Conservation (phyloP, 441 rosid species). For the Breynia disticha region DNA sequence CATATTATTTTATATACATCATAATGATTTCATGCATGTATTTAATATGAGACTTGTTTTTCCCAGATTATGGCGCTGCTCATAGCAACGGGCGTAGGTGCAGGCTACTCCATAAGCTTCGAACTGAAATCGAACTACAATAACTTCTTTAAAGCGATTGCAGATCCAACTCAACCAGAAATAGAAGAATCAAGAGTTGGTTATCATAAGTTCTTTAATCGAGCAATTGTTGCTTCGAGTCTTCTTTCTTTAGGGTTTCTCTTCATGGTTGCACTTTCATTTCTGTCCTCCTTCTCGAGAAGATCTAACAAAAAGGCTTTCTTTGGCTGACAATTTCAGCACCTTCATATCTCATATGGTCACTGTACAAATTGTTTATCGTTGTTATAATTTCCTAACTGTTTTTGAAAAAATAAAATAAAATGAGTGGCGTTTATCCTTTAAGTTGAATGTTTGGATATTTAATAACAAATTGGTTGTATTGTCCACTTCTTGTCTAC, state of each 20-base stretch:
- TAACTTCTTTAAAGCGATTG: constrained; percentile 5
- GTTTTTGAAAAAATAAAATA: no score
- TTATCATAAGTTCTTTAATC: constrained; percentile 12
- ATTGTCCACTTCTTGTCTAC: no score
- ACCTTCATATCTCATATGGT: no score
- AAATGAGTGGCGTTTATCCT: no score
- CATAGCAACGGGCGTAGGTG: constrained; percentile 23
- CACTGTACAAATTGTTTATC: no score
- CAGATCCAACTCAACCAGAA: background rate
- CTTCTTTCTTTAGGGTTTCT: constrained; percentile 19
- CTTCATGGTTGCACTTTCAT: constrained; percentile 19
- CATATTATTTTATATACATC: no score
- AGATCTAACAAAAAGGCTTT: background rate
- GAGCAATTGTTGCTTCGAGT: constrained; percentile 14
- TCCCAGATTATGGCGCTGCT: constrained; percentile 22
- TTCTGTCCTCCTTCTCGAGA: constrained; percentile 15
- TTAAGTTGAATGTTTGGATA: no score
- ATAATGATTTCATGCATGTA: background rate
- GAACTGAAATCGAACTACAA: constrained; percentile 13
- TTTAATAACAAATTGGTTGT: no score
- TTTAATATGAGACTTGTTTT: background rate
- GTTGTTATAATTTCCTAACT: no score
- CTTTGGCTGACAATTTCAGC: no score
- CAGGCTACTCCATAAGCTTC: constrained; percentile 21
- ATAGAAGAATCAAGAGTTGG: constrained; percentile 1